Evolutionary conservation across 768 basidiomycete species (phyloP).

Genomic region (Tylopilus subfusipes): DNA sequence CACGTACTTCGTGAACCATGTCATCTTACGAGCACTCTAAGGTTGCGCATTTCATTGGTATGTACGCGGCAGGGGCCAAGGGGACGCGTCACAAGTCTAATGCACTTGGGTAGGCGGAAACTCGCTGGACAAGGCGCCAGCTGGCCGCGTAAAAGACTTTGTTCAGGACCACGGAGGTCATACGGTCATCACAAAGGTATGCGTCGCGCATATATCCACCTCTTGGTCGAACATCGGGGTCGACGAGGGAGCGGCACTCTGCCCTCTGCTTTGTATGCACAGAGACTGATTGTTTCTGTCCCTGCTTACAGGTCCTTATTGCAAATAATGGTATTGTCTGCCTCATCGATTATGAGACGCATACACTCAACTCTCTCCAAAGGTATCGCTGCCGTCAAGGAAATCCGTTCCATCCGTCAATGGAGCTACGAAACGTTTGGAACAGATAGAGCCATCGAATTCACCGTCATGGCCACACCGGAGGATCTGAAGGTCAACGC

Average conservation of each 20-base stretch:
- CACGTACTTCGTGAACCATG: conserved; percentile 18
- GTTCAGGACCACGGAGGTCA: conserved; percentile 90
- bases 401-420: conserved; percentile 97
- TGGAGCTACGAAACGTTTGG: conserved; percentile 99
- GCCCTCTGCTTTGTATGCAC: neutral
- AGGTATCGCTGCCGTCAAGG: conserved; percentile 99
- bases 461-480: conserved; percentile 99
- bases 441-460: conserved; percentile 91
- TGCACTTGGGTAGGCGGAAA: conserved; percentile 72
- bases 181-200: conserved; percentile 96
- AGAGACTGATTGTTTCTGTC: conserved; percentile 5
- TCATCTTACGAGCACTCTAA: conserved; percentile 52
- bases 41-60: conserved; percentile 65
- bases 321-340: conserved; percentile 83
- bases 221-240: conserved; percentile 5
- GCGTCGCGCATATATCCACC: conserved; percentile 24
- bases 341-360: conserved; percentile 1
- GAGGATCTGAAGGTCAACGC: conserved; percentile 99
- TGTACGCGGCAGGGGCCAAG: conserved; percentile 8
- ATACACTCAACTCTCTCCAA: conserved; percentile 23
- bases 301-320: conserved; percentile 75
- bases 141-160: conserved; percentile 83
- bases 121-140: conserved; percentile 77
- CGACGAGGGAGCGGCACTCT: neutral
- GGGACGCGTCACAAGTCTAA: conserved; percentile 11